These are phyloP conservation scores for Aspergillus phoenicis DNA, from an alignment of 2,329 filamentous ascomycete genomes.

Conservation along the genomic window DNA sequence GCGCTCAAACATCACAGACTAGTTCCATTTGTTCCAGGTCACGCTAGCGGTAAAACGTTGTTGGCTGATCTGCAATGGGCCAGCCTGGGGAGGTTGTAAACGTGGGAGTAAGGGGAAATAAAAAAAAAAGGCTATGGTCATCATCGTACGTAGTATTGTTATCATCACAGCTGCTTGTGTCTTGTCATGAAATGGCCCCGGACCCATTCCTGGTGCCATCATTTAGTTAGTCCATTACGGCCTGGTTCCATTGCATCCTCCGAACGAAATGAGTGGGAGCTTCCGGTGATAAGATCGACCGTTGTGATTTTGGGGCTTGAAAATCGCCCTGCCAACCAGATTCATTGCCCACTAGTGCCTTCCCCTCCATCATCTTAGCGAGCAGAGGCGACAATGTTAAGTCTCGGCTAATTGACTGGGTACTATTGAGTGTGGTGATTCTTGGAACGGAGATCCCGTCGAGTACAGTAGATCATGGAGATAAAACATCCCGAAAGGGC, in stretches of 20 bases:
- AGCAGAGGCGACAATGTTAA: not conserved
- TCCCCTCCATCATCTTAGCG: not conserved
- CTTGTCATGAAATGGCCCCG: not conserved
- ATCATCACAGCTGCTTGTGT: not conserved
- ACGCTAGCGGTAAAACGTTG: slow-evolving; percentile 11
- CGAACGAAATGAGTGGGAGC: not conserved
- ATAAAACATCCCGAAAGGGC: not conserved
- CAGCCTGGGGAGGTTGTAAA: not conserved
- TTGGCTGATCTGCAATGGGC: slow-evolving; percentile 15
- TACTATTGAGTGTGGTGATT: not conserved
- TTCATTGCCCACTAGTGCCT: not conserved
- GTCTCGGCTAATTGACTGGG: not conserved
- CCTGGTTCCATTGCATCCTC: not conserved
- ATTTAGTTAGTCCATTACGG: too few species aligned
- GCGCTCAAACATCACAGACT: not conserved
- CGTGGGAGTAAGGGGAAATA: not conserved
- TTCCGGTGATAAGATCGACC: not conserved
- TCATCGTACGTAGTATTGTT: not conserved
- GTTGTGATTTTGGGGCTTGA: not conserved
- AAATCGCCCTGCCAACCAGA: not conserved
- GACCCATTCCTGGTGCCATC: not conserved
- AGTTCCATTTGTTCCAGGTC: slow-evolving; percentile 5
- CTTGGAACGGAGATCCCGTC: not conserved
- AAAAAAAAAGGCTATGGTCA: not conserved
- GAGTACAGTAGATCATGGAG: not conserved